Percentiles rank a stretch among this genome's conserved stretches.
These are phyloP conservation scores for Phialophora macrospora DNA, from an alignment of 2,329 filamentous ascomycete genomes.

Conservation along the genomic window DNA sequence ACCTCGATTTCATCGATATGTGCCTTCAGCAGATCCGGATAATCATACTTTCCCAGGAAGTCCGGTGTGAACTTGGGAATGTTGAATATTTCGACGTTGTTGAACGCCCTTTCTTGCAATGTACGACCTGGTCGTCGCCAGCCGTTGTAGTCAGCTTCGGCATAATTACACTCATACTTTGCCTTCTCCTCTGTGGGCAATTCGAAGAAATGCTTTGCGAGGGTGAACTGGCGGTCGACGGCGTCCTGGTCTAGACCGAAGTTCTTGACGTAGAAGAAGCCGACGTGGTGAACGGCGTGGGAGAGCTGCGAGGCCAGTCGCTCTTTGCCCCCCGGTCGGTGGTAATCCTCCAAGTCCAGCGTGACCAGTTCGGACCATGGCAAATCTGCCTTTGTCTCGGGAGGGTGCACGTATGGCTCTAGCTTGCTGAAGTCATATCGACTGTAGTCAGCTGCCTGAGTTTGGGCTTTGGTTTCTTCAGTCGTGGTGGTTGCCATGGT, in stretches of 20 bases:
- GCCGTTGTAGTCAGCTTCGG: conserved; percentile 61
- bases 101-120: conserved; percentile 42
- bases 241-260: conserved; percentile 62
- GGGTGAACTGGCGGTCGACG: conserved; percentile 64
- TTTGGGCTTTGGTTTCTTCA: background rate
- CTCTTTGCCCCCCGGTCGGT: conserved; percentile 59
- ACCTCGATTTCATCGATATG: conserved; percentile 60
- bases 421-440: conserved; percentile 29
- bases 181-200: conserved; percentile 63
- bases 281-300: conserved; percentile 56
- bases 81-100: conserved; percentile 65
- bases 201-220: conserved; percentile 58
- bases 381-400: conserved; percentile 29
- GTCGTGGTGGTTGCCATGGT: conserved; percentile 20
- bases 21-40: conserved; percentile 56
- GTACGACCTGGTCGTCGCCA: conserved; percentile 54
- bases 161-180: conserved; percentile 58
- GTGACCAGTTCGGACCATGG: conserved; percentile 63
- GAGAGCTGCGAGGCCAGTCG: conserved; percentile 58
- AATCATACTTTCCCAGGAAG: conserved; percentile 46
- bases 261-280: conserved; percentile 68
- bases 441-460: conserved; percentile 1
- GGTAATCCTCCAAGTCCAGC: conserved; percentile 61
- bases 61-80: conserved; percentile 61
- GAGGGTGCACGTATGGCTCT: conserved; percentile 31